Evolutionary conservation across 2,329 filamentous ascomycete genomes (phyloP).

Genomic region (Xylaria sp.): DNA sequence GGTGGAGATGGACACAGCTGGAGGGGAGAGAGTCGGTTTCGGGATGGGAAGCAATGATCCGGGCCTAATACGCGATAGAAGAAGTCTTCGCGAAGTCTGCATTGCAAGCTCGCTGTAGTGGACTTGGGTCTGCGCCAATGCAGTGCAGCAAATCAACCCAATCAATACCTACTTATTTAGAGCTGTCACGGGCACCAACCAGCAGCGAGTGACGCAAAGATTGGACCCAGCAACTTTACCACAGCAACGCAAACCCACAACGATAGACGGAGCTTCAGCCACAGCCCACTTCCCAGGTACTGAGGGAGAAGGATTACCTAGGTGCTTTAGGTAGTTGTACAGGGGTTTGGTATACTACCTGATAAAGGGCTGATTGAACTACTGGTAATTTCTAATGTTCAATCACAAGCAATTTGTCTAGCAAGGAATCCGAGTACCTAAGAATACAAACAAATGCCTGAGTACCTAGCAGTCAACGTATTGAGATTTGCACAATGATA

Average conservation of each 20-base stretch:
- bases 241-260: too few species aligned
- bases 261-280: constrained; percentile 17
- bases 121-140: neutral
- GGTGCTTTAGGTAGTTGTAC: too few species aligned
- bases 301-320: too few species aligned
- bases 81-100: constrained; percentile 17
- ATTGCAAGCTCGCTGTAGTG: constrained; percentile 1
- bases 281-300: constrained; percentile 1
- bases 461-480: too few species aligned
- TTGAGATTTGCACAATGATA: too few species aligned
- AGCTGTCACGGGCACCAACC: neutral
- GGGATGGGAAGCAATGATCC: neutral
- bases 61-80: neutral
- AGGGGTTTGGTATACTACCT: too few species aligned
- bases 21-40: neutral
- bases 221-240: constrained; percentile 17
- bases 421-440: too few species aligned
- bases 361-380: too few species aligned
- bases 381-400: too few species aligned
- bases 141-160: constrained; percentile 4
- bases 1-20: neutral
- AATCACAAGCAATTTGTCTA: too few species aligned
- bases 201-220: constrained; percentile 12
- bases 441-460: too few species aligned
- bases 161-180: neutral